Evolutionary conservation across 2,329 filamentous ascomycete species (phyloP).

Genomic region (Arachnomyces sp.): DNA sequence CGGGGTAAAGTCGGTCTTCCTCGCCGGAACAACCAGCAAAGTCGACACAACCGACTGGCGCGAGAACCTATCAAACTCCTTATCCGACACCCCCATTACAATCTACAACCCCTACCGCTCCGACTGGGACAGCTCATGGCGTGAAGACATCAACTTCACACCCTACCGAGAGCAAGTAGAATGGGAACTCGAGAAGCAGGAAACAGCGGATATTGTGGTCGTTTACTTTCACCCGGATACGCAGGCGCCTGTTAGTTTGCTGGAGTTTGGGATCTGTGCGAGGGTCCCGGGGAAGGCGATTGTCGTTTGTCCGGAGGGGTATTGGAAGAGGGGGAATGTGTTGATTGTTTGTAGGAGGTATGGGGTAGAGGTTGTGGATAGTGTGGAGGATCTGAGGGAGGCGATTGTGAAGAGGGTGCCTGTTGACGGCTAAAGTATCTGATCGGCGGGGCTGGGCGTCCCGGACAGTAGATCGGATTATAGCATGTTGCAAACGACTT

Average conservation of each 20-base stretch:
- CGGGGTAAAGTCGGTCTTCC: constrained; percentile 40
- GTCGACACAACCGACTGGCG: constrained; percentile 46
- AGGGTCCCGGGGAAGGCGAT: constrained; percentile 33
- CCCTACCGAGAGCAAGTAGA: constrained; percentile 47
- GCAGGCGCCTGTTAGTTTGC: constrained; percentile 48
- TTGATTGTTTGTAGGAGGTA: constrained; percentile 47
- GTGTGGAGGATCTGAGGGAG: too few species aligned
- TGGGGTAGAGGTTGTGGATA: constrained; percentile 34
- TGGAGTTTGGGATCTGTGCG: constrained; percentile 53
- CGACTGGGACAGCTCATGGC: constrained; percentile 50
- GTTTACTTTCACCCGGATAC: constrained; percentile 49
- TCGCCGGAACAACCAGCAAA: constrained; percentile 50
- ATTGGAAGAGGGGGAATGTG: constrained; percentile 54
- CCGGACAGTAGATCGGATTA: too few species aligned
- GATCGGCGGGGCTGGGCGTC: too few species aligned
- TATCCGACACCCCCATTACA: constrained; percentile 42
- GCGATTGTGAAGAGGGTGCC: too few species aligned
- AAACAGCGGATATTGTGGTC: constrained; percentile 45
- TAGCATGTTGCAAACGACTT: too few species aligned
- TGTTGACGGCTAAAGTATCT: too few species aligned
- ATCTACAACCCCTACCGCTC: constrained; percentile 50
- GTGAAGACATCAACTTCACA: constrained; percentile 39
- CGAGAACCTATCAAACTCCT: constrained; percentile 29
- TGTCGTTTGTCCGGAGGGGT: constrained; percentile 46
- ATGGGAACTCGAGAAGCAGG: constrained; percentile 55